A percentile compares a stretch with the other conserved stretches of the same genome.
Evolutionary conservation across 2,329 filamentous ascomycete species (phyloP).

Genomic region (Neonectria coccinea): DNA sequence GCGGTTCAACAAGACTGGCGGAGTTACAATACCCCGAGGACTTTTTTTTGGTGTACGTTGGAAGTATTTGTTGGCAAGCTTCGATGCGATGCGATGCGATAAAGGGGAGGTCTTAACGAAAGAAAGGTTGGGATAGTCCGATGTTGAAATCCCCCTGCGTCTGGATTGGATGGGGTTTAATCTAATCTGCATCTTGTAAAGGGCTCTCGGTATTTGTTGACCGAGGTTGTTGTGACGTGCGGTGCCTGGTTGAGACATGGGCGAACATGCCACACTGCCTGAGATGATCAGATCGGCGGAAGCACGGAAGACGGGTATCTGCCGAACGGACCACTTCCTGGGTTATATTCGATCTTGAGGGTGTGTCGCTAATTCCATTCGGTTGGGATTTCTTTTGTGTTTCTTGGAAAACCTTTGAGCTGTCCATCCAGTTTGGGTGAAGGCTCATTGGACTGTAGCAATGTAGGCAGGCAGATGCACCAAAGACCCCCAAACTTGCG

Average conservation of each 20-base stretch:
- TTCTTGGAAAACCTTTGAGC: neutral
- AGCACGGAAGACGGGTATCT: constrained; percentile 4
- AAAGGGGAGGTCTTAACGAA: neutral
- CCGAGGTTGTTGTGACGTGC: constrained; percentile 9
- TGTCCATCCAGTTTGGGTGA: too few species aligned
- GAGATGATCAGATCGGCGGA: constrained; percentile 18
- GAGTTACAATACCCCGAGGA: constrained; percentile 14
- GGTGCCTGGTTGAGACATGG: neutral
- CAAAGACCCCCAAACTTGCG: neutral
- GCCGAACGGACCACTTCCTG: constrained; percentile 14
- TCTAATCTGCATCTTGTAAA: neutral
- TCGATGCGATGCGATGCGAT: constrained; percentile 1
- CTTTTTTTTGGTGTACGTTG: neutral
- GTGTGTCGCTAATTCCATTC: neutral
- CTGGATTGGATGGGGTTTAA: neutral
- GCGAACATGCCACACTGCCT: neutral
- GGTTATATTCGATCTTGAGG: neutral
- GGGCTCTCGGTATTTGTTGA: constrained; percentile 2
- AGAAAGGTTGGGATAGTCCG: constrained; percentile 5
- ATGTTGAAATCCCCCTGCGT: neutral
- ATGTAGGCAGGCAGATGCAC: too few species aligned
- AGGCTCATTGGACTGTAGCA: too few species aligned
- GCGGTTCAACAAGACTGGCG: constrained; percentile 23
- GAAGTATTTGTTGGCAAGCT: neutral
- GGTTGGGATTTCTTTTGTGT: neutral